These are phyloP conservation scores for Irpex rosettiformis DNA, from an alignment of 1,284 basidiomycete species.

Conservation along the genomic window DNA sequence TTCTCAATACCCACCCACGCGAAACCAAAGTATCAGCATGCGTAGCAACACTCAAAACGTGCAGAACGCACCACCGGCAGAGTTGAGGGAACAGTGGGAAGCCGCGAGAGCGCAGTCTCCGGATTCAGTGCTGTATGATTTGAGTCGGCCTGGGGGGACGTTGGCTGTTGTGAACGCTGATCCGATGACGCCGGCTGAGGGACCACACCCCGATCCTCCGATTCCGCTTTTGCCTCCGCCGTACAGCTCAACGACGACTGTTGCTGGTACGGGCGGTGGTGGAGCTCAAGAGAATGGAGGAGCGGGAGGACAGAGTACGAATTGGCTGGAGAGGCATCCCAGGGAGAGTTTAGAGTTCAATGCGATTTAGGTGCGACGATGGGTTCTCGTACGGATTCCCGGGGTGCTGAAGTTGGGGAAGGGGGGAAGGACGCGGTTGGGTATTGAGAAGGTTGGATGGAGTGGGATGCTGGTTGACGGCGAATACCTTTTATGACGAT, in stretches of 20 bases:
- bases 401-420: neutral
- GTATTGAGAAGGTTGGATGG: neutral
- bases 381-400: no score
- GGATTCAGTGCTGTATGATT: conserved; percentile 16
- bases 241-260: neutral
- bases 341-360: neutral
- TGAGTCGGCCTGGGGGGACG: neutral
- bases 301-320: neutral
- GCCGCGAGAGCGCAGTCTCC: conserved; percentile 6
- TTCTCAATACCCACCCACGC: conserved; percentile 13
- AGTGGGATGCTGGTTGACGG: neutral
- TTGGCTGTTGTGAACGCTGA: conserved; percentile 5
- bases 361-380: no score
- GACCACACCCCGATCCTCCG: neutral
- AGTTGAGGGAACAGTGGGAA: conserved; percentile 8
- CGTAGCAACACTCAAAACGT: neutral
- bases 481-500: neutral
- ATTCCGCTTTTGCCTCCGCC: neutral
- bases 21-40: neutral
- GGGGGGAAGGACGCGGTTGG: neutral
- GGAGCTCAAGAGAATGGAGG: neutral
- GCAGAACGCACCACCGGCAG: conserved; percentile 1
- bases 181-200: conserved; percentile 1
- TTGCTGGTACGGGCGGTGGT: neutral
- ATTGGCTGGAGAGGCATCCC: neutral